Evolutionary conservation across 345 rosid species (phyloP).

Genomic region (Eutrema yunnanense): DNA sequence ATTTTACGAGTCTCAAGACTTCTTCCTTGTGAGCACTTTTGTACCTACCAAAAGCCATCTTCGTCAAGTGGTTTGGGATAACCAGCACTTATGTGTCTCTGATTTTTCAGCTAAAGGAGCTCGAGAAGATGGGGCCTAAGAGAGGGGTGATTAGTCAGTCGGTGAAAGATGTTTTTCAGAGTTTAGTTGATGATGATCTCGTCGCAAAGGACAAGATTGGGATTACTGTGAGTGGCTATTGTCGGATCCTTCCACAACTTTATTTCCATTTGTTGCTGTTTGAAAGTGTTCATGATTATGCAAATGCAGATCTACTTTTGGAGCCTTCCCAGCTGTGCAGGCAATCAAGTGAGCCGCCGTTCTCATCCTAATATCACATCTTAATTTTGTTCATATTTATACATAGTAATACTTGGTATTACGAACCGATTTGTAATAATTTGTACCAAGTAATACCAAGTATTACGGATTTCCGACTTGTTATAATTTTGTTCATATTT

Average conservation of each 20-base stretch:
- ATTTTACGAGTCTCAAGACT: constrained; percentile 72
- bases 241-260: not conserved
- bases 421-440: too few species aligned
- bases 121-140: constrained; percentile 86
- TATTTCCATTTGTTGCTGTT: not conserved
- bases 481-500: too few species aligned
- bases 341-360: constrained; percentile 64
- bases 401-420: too few species aligned
- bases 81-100: not conserved
- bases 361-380: constrained; percentile 8
- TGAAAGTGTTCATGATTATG: constrained; percentile 1
- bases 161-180: constrained; percentile 91
- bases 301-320: constrained; percentile 75
- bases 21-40: constrained; percentile 89
- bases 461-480: too few species aligned
- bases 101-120: constrained; percentile 71
- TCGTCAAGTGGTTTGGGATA: not conserved
- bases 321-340: constrained; percentile 97
- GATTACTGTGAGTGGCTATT: constrained; percentile 56
- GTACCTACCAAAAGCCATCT: not conserved
- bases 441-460: too few species aligned
- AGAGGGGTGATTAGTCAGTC: constrained; percentile 90
- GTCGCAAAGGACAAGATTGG: constrained; percentile 89
- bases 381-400: too few species aligned
- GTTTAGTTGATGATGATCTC: constrained; percentile 91